Evolutionary conservation across 345 rosid genomes (phyloP), one percentile per base, ranked within the genome.

Genomic region (Erysimum cheiranthoides): DNA sequence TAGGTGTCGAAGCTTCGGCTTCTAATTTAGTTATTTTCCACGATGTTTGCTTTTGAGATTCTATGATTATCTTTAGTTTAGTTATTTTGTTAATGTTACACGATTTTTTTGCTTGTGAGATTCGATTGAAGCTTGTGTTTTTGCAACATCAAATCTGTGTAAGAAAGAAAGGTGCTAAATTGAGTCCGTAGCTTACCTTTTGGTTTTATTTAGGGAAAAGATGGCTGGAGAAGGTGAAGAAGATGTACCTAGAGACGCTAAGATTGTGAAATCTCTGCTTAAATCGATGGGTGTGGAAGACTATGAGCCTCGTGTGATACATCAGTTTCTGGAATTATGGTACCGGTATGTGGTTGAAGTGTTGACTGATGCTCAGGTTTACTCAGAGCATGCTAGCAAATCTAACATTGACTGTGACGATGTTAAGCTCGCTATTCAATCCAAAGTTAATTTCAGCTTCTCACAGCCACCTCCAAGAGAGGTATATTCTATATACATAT

Each of bases 391-490:
- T 76, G 99, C 98, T 8, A 91, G 84, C 30, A 95, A 89, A 84
- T 18, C 86, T n/a, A 63, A 87, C 8, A 84, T 92, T 50, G 99
- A 95, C 45, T 81, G 83, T 30, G 99, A 95, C 9, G 99, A 92
- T 78, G 86, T 92, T 61, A 92, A 90, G 82, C 97, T 92, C 6
- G 96, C 99, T 9, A 86, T 88, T 76, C 99, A 88, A 46, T 90
- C 99, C 2, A 92, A 88, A 87, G 93, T 88, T 58, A 92, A 89
- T 71, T 89, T 86, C 84, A 90, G 93, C 86, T 89, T 92, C 85
- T 90, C 97, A 1, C 97, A 95, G 47, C 97, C 99, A 35, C 97
- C 97, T 6, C 92, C 97, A 0, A 76, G 98, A 86, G 98, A 92
- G 92, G 98, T 90, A 79, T 9, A 21, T 21, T 21, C 25, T 21